Conservation (phyloP, 352 stramenopile species). For the Pythium phragmitis region DNA sequence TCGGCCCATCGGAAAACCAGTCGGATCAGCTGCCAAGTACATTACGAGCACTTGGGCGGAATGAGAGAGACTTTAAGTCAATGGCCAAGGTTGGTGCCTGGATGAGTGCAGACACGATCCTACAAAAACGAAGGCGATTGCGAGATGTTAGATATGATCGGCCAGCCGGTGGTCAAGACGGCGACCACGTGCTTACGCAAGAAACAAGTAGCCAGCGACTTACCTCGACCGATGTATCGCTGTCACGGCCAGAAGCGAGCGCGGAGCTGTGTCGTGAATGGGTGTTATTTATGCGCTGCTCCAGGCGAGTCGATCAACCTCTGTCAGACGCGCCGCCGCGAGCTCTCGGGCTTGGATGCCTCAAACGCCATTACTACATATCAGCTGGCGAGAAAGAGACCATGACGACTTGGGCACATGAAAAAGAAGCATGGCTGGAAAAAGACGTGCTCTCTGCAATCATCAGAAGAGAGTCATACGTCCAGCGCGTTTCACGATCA, state of each 20-base stretch:
- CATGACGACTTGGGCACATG: conserved; percentile 62
- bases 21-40: conserved; percentile 32
- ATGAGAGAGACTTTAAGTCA: conserved; percentile 50
- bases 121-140: conserved; percentile 38
- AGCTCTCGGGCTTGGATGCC: conserved; percentile 47
- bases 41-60: conserved; percentile 38
- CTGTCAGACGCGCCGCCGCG: conserved; percentile 11
- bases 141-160: conserved; percentile 25
- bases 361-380: conserved; percentile 77
- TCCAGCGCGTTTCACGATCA: conserved; percentile 37
- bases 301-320: conserved; percentile 19
- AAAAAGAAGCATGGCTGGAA: conserved; percentile 65
- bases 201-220: conserved; percentile 24
- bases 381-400: conserved; percentile 55
- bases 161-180: conserved; percentile 30
- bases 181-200: conserved; percentile 48
- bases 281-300: conserved; percentile 66
- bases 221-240: conserved; percentile 25
- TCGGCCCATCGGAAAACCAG: not conserved
- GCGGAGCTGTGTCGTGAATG: conserved; percentile 65
- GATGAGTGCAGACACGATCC: conserved; percentile 54
- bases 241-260: conserved; percentile 41
- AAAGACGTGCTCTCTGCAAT: conserved; percentile 53
- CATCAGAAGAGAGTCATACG: conserved; percentile 58
- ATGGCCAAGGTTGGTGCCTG: conserved; percentile 67